Evolutionary conservation across 23 red algal species (phyloP).

Genomic region (Gracilaria caudata): DNA sequence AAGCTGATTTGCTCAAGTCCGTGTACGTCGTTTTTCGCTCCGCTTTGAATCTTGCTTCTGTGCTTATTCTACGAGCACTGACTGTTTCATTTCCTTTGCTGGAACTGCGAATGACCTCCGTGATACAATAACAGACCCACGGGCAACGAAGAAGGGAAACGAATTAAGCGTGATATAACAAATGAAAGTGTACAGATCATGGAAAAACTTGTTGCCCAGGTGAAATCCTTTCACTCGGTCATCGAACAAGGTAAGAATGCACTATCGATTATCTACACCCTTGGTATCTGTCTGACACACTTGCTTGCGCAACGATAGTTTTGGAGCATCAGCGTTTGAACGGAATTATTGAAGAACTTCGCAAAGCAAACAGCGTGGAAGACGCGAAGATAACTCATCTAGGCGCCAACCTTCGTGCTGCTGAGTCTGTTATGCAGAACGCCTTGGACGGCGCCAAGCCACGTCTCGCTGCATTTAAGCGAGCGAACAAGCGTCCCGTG

Average conservation of each 20-base stretch:
- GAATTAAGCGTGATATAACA: conserved; percentile 1
- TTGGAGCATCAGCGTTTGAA: conserved; percentile 65
- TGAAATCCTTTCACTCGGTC: conserved; percentile 33
- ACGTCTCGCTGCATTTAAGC: conserved; percentile 48
- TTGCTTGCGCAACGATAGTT: neutral
- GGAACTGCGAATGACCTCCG: neutral
- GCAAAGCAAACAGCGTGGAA: conserved; percentile 57
- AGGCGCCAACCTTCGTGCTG: conserved; percentile 45
- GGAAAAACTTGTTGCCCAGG: conserved; percentile 58
- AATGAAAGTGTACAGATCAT: conserved; percentile 48
- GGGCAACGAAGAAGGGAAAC: neutral
- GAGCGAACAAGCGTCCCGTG: conserved; percentile 64
- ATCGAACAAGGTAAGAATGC: conserved; percentile 64
- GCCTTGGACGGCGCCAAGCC: conserved; percentile 64
- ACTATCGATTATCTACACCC: neutral
- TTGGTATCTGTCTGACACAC: neutral
- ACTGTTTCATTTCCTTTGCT: conserved; percentile 14
- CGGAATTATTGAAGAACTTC: conserved; percentile 60
- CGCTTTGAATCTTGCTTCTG: too few relatives aligned
- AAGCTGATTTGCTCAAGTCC: conserved; percentile 33
- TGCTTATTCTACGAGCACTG: neutral
- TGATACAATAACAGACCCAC: neutral
- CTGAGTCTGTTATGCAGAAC: conserved; percentile 68
- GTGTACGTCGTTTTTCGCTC: conserved; percentile 1
- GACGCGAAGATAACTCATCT: conserved; percentile 61